A percentile compares a stretch with the other conserved stretches of the same genome.
Conservation (phyloP, 169 alveolate species). For the Eimeria tenella region DNA sequence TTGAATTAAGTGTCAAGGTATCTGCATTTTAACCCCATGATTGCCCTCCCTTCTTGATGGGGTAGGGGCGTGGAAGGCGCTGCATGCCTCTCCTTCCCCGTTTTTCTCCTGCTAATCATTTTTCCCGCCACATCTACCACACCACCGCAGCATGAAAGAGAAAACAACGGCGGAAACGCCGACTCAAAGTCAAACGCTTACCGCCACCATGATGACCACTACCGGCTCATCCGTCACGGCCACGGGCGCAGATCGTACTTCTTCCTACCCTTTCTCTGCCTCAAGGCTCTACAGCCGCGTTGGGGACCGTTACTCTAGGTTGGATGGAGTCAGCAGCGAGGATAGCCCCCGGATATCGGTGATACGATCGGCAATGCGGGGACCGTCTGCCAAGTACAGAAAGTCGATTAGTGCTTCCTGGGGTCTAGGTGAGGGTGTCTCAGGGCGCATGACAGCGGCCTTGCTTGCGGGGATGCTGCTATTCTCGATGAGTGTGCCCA, state of each 20-base stretch:
- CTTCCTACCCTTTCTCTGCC: no score
- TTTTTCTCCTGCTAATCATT: no score
- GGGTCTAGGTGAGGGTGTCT: conserved; percentile 29
- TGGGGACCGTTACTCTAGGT: not conserved
- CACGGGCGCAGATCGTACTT: no score
- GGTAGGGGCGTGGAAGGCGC: no score
- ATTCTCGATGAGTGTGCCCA: not conserved
- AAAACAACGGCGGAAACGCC: not conserved
- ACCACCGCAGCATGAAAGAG: not conserved
- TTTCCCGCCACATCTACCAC: no score
- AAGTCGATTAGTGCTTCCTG: conserved; percentile 10
- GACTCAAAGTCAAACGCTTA: no score
- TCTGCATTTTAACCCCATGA: no score
- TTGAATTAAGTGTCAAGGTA: no score
- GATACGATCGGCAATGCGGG: not conserved
- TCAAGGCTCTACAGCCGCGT: not conserved
- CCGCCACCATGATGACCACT: no score
- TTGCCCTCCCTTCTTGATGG: no score
- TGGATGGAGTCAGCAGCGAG: not conserved
- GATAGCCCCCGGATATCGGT: not conserved
- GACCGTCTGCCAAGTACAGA: not conserved
- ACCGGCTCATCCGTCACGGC: no score
- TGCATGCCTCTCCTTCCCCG: no score
- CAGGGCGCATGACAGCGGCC: conserved; percentile 16
- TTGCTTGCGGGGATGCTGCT: not conserved